Evolutionary conservation across 2,329 filamentous ascomycete species (phyloP).

Genomic region (Tolypocladium nubicola): DNA sequence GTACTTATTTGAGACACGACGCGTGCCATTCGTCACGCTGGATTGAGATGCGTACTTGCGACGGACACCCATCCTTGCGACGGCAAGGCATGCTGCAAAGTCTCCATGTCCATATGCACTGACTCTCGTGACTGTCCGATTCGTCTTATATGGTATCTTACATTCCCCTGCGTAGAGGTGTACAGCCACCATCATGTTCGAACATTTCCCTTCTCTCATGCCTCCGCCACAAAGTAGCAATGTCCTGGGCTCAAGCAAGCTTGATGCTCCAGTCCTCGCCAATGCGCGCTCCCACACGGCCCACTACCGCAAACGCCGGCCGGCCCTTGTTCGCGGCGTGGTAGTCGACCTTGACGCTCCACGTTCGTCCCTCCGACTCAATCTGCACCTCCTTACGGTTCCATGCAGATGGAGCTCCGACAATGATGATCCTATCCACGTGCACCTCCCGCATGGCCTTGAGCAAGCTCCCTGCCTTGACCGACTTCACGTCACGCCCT

Average conservation of each 20-base stretch:
- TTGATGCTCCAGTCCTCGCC: constrained; percentile 43
- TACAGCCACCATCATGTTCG: background rate
- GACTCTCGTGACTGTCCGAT: background rate
- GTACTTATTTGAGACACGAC: background rate
- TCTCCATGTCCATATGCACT: too few relatives aligned
- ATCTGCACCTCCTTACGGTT: constrained; percentile 49
- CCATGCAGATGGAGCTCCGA: constrained; percentile 70
- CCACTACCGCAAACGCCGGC: constrained; percentile 42
- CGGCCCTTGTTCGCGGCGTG: constrained; percentile 32
- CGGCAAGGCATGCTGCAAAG: too few relatives aligned
- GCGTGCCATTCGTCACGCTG: too few relatives aligned
- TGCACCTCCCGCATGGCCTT: constrained; percentile 68
- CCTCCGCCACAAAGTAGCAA: background rate
- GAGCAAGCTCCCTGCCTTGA: constrained; percentile 56
- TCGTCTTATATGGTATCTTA: background rate
- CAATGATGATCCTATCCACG: constrained; percentile 75
- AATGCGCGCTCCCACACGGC: constrained; percentile 39
- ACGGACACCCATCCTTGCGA: too few relatives aligned
- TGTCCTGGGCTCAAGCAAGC: constrained; percentile 8
- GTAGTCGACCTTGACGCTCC: constrained; percentile 52
- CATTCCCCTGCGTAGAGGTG: background rate
- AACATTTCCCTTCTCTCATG: too few relatives aligned
- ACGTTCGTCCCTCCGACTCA: constrained; percentile 40
- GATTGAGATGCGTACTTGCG: too few relatives aligned
- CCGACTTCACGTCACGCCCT: constrained; percentile 39